A percentile compares a stretch with the other conserved stretches of the same genome.
Conservation (phyloP, 352 stramenopile species). For the Pythium dissotocum region DNA sequence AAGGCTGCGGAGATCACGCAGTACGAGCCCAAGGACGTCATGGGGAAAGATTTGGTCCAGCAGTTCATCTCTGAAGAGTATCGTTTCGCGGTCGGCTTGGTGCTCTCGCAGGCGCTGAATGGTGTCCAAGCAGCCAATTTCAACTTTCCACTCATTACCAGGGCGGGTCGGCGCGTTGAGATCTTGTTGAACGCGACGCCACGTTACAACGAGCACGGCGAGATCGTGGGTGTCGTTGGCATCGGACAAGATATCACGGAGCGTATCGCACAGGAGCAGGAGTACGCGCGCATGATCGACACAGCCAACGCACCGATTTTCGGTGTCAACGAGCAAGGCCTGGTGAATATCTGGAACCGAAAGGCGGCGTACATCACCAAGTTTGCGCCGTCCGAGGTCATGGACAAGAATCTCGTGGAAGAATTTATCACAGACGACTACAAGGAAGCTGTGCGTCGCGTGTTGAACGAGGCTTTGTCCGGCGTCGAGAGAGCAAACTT, state of each 20-base stretch:
- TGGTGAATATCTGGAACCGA: conserved; percentile 92
- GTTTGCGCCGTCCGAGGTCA: conserved; percentile 87
- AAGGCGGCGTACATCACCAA: conserved; percentile 91
- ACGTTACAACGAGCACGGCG: conserved; percentile 68
- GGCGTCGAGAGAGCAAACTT: conserved; percentile 81
- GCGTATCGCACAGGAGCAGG: conserved; percentile 90
- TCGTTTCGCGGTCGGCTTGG: conserved; percentile 51
- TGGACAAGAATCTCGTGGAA: conserved; percentile 88
- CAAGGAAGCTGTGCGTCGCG: conserved; percentile 51
- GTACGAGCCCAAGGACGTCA: conserved; percentile 86
- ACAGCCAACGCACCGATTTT: conserved; percentile 91
- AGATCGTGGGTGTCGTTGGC: conserved; percentile 82
- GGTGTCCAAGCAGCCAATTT: conserved; percentile 80
- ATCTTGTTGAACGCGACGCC: conserved; percentile 82
- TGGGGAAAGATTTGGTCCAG: conserved; percentile 86
- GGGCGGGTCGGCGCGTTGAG: conserved; percentile 65
- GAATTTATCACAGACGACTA: conserved; percentile 89
- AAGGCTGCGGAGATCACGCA: conserved; percentile 90
- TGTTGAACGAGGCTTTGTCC: conserved; percentile 61
- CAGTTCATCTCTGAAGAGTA: conserved; percentile 88
- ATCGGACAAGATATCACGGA: conserved; percentile 88
- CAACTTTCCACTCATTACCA: conserved; percentile 82
- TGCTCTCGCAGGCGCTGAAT: conserved; percentile 72
- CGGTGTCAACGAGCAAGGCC: conserved; percentile 76
- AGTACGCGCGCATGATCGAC: conserved; percentile 87